These are phyloP conservation scores for Petunia axillaris DNA, from an alignment of 257 asterid genomes.

Conservation along the genomic window DNA sequence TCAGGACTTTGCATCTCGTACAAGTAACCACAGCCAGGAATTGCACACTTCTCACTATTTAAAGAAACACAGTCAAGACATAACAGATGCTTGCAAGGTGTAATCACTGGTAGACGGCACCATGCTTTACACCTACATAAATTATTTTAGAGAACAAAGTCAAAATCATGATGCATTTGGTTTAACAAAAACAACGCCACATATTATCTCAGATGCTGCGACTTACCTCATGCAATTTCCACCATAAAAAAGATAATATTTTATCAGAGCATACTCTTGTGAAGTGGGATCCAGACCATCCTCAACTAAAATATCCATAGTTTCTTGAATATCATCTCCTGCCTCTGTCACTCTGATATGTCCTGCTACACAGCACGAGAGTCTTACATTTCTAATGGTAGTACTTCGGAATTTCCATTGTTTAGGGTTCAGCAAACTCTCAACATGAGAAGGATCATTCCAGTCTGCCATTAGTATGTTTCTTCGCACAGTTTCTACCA, in stretches of 20 bases:
- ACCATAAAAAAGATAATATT: constrained; percentile 63
- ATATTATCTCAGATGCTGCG: constrained; percentile 28
- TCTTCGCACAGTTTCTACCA: constrained; percentile 91
- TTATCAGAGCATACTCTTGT: constrained; percentile 66
- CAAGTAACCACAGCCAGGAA: constrained; percentile 74
- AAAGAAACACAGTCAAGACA: constrained; percentile 94
- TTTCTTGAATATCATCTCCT: constrained; percentile 96
- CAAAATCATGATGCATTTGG: constrained; percentile 27
- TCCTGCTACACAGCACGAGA: constrained; percentile 98
- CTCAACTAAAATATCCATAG: constrained; percentile 80
- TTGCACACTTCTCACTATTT: constrained; percentile 79
- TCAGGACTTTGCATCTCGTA: constrained; percentile 98
- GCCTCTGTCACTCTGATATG: constrained; percentile 84
- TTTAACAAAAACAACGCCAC: constrained; percentile 30
- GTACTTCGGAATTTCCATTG: constrained; percentile 94
- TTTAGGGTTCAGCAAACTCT: constrained; percentile 88
- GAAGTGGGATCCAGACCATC: constrained; percentile 71
- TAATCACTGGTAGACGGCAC: constrained; percentile 94
- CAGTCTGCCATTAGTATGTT: constrained; percentile 96
- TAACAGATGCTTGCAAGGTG: constrained; percentile 92
- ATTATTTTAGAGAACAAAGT: constrained; percentile 19
- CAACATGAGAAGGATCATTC: constrained; percentile 98
- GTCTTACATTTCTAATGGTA: constrained; percentile 80
- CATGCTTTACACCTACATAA: constrained; percentile 78
- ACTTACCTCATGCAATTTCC: constrained; percentile 82